Conservation (phyloP, 2,329 filamentous ascomycete genomes). For the Trichoderma sp. region DNA sequence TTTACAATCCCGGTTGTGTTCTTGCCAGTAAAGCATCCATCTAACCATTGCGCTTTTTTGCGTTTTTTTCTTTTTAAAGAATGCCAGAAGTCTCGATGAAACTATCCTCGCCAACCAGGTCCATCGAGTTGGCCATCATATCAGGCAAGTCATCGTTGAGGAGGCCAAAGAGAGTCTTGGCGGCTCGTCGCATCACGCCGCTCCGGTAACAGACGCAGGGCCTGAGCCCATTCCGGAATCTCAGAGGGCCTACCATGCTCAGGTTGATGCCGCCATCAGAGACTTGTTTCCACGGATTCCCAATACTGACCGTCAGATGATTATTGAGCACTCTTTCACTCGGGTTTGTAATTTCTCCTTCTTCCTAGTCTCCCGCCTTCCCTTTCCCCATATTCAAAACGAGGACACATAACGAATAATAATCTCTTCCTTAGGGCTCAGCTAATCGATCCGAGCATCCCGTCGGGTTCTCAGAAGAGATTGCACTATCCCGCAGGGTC, state of each 20-base stretch:
- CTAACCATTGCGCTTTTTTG: background rate
- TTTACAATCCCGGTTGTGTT: background rate
- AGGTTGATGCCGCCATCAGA: slow-evolving; percentile 63
- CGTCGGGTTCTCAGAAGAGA: slow-evolving; percentile 58
- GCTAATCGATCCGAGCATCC: slow-evolving; percentile 55
- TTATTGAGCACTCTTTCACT: slow-evolving; percentile 64
- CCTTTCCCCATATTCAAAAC: background rate
- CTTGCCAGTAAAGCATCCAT: background rate
- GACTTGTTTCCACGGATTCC: slow-evolving; percentile 68
- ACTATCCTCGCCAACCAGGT: slow-evolving; percentile 53
- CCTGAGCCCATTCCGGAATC: slow-evolving; percentile 62
- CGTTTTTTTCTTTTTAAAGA: slow-evolving; percentile 29
- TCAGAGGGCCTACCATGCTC: slow-evolving; percentile 61
- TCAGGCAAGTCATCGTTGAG: slow-evolving; percentile 60
- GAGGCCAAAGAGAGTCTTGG: slow-evolving; percentile 46
- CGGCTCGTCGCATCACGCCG: slow-evolving; percentile 31
- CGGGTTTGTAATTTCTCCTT: slow-evolving; percentile 49
- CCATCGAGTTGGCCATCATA: slow-evolving; percentile 62
- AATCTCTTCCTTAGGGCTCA: slow-evolving; percentile 44
- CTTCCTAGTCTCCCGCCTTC: background rate
- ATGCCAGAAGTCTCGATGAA: slow-evolving; percentile 36
- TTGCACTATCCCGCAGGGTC: slow-evolving; percentile 62
- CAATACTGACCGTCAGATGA: slow-evolving; percentile 62
- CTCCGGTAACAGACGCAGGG: slow-evolving; percentile 33
- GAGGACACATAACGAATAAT: slow-evolving; percentile 25